Evolutionary conservation across 345 rosid species (phyloP).

Genomic region (Aquilaria sinensis): DNA sequence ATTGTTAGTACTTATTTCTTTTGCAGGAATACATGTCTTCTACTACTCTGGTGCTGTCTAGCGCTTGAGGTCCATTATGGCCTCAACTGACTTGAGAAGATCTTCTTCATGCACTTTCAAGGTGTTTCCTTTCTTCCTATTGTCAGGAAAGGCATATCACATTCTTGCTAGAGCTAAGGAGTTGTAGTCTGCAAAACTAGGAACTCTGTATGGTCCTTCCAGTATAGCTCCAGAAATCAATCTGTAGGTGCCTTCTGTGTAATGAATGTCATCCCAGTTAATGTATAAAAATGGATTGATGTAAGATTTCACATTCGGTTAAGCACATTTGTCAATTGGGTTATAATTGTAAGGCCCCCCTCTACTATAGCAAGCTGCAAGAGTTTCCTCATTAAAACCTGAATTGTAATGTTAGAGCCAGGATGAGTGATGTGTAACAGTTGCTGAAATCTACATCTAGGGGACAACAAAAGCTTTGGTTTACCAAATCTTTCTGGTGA

Average conservation of each 20-base stretch:
- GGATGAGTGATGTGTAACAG: too few species aligned
- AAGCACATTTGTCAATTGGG: slow-evolving; percentile 20
- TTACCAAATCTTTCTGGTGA: slow-evolving; percentile 9
- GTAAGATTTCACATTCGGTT: slow-evolving; percentile 14
- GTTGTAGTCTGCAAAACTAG: background rate
- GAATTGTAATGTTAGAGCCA: background rate
- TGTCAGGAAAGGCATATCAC: too few species aligned
- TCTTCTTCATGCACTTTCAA: too few species aligned
- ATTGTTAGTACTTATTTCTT: too few species aligned
- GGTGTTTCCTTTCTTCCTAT: too few species aligned
- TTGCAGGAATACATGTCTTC: too few species aligned
- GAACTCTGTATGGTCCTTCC: background rate
- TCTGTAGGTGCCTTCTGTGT: slow-evolving; percentile 23
- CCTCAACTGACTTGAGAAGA: too few species aligned
- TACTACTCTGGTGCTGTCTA: too few species aligned
- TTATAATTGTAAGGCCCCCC: slow-evolving; percentile 42
- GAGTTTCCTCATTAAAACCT: slow-evolving; percentile 26
- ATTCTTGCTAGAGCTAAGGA: too few species aligned
- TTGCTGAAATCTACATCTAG: too few species aligned
- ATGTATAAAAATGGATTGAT: slow-evolving; percentile 28
- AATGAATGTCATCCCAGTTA: slow-evolving; percentile 47
- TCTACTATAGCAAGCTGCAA: slow-evolving; percentile 38
- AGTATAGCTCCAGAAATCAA: slow-evolving; percentile 11
- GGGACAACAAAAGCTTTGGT: background rate
- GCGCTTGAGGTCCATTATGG: too few species aligned